Evolutionary conservation across 257 asterid genomes (phyloP).

Genomic region (Echium plantagineum): DNA sequence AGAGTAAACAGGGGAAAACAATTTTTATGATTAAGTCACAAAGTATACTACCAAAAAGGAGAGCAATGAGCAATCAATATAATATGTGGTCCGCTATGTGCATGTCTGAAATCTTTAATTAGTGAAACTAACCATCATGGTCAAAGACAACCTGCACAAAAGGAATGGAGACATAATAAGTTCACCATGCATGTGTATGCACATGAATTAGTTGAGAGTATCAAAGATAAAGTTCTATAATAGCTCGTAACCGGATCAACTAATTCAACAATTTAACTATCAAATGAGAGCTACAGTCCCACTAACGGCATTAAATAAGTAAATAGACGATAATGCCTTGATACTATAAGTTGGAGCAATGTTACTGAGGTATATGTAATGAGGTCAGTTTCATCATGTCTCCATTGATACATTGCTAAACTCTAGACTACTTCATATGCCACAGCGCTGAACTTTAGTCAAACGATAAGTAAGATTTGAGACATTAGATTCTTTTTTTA

Average conservation of each 20-base stretch:
- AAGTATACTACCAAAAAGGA: too few species aligned
- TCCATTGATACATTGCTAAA: not conserved
- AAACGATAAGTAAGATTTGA: not conserved
- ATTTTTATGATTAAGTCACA: too few species aligned
- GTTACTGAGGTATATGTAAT: too few species aligned
- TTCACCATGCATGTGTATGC: not conserved
- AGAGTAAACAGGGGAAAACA: too few species aligned
- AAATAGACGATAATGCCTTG: not conserved
- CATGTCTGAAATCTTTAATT: slow-evolving; percentile 6
- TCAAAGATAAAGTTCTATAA: not conserved
- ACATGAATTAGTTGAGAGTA: not conserved
- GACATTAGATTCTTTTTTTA: not conserved
- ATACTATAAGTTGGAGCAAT: not conserved
- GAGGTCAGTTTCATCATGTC: not conserved
- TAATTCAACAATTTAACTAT: too few species aligned
- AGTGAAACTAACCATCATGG: slow-evolving; percentile 69
- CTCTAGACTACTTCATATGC: not conserved
- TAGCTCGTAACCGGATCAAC: too few species aligned
- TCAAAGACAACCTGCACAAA: slow-evolving; percentile 80
- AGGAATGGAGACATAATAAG: slow-evolving; percentile 10
- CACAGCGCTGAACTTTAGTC: not conserved
- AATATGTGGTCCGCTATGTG: too few species aligned
- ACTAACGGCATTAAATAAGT: not conserved
- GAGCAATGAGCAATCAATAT: too few species aligned
- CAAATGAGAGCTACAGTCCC: too few species aligned